phyloP scores from a whole-genome alignment of 768 basidiomycete species.

The Suillus plorans region DNA sequence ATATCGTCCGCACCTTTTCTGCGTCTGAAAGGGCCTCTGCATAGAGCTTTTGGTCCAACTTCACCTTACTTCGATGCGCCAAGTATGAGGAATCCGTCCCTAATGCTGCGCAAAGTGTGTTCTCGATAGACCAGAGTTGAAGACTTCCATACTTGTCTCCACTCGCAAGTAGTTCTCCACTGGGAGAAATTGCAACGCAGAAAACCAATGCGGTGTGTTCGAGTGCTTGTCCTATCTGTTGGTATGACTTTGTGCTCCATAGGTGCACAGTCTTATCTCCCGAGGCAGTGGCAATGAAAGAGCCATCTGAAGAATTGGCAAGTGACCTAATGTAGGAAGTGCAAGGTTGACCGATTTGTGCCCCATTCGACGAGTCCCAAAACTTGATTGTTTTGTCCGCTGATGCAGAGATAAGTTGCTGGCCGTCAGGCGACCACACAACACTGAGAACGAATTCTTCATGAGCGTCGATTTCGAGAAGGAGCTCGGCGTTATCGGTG shows the following conservation, averaged over 20 bases:
- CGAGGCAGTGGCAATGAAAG: slow-evolving; percentile 71
- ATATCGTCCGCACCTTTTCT: too few species aligned
- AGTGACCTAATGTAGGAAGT: background rate
- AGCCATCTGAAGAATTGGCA: slow-evolving; percentile 56
- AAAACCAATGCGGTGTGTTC: background rate
- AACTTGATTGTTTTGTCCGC: too few species aligned
- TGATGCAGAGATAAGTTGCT: background rate
- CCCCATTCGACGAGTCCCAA: too few species aligned
- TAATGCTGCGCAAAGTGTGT: background rate
- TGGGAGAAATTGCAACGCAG: background rate
- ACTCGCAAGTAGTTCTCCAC: background rate
- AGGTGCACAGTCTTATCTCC: slow-evolving; percentile 82
- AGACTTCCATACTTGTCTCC: background rate
- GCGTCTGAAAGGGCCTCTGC: too few species aligned
- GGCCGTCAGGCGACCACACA: background rate
- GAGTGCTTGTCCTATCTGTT: background rate
- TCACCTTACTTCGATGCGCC: too few species aligned
- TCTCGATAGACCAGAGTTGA: background rate
- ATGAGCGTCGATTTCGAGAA: background rate
- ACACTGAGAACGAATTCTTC: background rate
- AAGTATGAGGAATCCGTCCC: too few species aligned
- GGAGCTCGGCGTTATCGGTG: background rate
- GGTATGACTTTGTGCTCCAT: slow-evolving; percentile 47
- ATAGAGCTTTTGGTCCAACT: too few species aligned
- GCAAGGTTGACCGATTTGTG: background rate